phyloP scores from a whole-genome alignment of 345 rosid genomes.

The Gynandropsis gynandra region DNA sequence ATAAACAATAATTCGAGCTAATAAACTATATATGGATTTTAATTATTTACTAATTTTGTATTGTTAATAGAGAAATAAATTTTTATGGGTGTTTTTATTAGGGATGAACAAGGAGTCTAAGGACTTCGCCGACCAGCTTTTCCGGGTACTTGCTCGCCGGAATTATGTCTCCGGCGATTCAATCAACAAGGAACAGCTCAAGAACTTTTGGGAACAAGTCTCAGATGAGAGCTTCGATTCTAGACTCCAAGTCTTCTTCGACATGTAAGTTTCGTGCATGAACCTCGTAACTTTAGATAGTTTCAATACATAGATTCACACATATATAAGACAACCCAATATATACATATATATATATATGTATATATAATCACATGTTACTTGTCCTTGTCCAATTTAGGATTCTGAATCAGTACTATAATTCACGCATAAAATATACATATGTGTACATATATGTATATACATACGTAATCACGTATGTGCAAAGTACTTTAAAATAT shows the following conservation, averaged over 20 bases:
- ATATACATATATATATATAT: too few species aligned
- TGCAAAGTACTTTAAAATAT: too few species aligned
- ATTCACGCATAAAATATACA: too few species aligned
- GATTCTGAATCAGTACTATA: too few species aligned
- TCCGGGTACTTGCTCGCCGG: slow-evolving; percentile 52
- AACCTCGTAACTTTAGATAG: too few species aligned
- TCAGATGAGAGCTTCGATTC: slow-evolving; percentile 55
- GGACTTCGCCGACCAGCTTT: slow-evolving; percentile 56
- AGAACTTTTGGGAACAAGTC: slow-evolving; percentile 69
- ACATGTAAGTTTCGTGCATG: slow-evolving; percentile 34
- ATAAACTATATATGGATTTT: neutral
- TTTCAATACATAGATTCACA: too few species aligned
- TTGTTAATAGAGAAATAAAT: neutral
- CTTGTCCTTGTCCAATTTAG: too few species aligned
- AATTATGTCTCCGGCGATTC: slow-evolving; percentile 35
- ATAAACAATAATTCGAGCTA: too few species aligned
- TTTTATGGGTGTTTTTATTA: slow-evolving; percentile 10
- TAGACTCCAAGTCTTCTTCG: slow-evolving; percentile 62
- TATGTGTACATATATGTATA: too few species aligned
- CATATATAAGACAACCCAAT: too few species aligned
- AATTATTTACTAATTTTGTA: neutral
- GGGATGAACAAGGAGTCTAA: slow-evolving; percentile 60
- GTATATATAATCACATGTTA: too few species aligned
- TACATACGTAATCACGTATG: too few species aligned
- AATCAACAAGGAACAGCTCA: slow-evolving; percentile 29